Conservation (phyloP, 2,329 filamentous ascomycete species). For the Cladophialophora carrionii region DNA sequence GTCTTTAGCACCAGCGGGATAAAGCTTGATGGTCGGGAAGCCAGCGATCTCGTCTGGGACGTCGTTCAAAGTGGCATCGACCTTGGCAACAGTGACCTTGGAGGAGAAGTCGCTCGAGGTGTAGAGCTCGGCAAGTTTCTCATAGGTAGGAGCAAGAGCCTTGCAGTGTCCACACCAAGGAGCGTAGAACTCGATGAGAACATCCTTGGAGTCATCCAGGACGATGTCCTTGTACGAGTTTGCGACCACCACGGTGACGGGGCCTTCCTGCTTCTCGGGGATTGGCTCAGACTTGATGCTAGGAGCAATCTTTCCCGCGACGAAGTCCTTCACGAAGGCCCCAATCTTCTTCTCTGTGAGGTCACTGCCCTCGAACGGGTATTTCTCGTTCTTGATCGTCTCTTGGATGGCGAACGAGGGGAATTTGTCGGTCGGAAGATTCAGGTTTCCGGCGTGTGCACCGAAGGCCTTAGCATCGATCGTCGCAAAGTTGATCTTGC, state of each 20-base stretch:
- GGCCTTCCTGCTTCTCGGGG: slow-evolving; percentile 87
- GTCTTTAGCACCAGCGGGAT: slow-evolving; percentile 84
- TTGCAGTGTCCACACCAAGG: slow-evolving; percentile 78
- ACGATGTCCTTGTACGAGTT: slow-evolving; percentile 92
- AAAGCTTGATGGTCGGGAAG: slow-evolving; percentile 99
- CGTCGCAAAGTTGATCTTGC: slow-evolving; percentile 94
- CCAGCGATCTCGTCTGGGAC: slow-evolving; percentile 95
- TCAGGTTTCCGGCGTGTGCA: slow-evolving; percentile 93
- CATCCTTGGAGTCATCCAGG: slow-evolving; percentile 92
- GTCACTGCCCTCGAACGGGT: slow-evolving; percentile 82
- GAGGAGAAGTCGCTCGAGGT: slow-evolving; percentile 54
- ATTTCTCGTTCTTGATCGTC: slow-evolving; percentile 93
- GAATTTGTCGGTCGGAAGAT: slow-evolving; percentile 94
- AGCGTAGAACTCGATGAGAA: slow-evolving; percentile 97
- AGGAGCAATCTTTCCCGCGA: slow-evolving; percentile 84
- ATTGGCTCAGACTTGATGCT: slow-evolving; percentile 99
- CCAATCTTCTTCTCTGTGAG: slow-evolving; percentile 74
- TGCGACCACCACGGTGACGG: slow-evolving; percentile 86
- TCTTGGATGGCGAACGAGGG: slow-evolving; percentile 98
- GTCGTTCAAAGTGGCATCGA: slow-evolving; percentile 94
- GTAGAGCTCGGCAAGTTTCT: slow-evolving; percentile 64
- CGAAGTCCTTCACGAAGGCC: slow-evolving; percentile 83
- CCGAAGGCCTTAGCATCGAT: slow-evolving; percentile 95
- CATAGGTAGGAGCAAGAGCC: slow-evolving; percentile 69
- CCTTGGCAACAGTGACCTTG: slow-evolving; percentile 77